Evolutionary conservation across 2,329 filamentous ascomycete species (phyloP).

Genomic region (Monilinia fructigena): DNA sequence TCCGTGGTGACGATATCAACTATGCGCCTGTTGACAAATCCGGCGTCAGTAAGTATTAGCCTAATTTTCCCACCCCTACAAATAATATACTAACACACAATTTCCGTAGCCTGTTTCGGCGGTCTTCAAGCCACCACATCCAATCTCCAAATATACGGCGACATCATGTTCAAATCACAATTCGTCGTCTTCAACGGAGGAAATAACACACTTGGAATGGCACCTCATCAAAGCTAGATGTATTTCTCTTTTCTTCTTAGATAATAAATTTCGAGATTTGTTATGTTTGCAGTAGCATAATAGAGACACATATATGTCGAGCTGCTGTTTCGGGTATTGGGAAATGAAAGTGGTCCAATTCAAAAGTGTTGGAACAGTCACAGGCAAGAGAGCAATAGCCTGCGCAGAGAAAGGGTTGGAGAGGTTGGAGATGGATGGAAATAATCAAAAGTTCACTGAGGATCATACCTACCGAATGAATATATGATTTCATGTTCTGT

Average conservation of each 20-base stretch:
- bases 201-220: conserved; percentile 55
- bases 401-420: not conserved
- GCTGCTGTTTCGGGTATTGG: conserved; percentile 11
- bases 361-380: not conserved
- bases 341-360: not conserved
- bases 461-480: conserved; percentile 4
- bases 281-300: conserved; percentile 11
- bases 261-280: not conserved
- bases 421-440: conserved; percentile 6
- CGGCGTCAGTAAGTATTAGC: conserved; percentile 48
- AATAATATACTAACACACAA: conserved; percentile 17
- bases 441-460: conserved; percentile 11
- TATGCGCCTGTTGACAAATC: conserved; percentile 49
- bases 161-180: conserved; percentile 61
- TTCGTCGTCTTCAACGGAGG: conserved; percentile 58
- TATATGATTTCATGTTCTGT: conserved; percentile 14
- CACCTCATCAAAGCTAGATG: conserved; percentile 39
- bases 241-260: conserved; percentile 1
- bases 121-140: conserved; percentile 61
- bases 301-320: conserved; percentile 7
- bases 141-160: conserved; percentile 60
- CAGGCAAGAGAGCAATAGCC: not conserved
- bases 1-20: conserved; percentile 47
- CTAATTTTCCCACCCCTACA: not conserved
- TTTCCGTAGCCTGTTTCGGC: conserved; percentile 58